Evolutionary conservation across 306 rosid genomes (phyloP).

Genomic region (Biancaea sappan): DNA sequence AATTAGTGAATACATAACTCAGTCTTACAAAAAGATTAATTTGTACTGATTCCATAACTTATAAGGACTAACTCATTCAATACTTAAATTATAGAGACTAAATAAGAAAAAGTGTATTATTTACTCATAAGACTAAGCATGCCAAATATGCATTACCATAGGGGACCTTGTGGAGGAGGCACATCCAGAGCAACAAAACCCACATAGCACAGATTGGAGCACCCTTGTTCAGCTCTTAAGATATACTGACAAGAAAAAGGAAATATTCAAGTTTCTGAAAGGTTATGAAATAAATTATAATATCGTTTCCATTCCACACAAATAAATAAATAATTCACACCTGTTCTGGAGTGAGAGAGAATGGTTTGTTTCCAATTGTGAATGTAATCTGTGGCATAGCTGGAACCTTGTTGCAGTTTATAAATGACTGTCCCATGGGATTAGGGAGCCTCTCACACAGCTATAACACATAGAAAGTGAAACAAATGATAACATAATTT

Average conservation of each 20-base stretch:
- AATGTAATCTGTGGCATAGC: slow-evolving; percentile 60
- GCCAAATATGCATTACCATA: slow-evolving; percentile 53
- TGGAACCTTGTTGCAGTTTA: slow-evolving; percentile 52
- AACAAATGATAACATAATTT: not conserved
- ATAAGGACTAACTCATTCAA: too few species aligned
- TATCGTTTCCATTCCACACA: not conserved
- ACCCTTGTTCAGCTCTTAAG: slow-evolving; percentile 53
- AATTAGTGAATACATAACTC: too few species aligned
- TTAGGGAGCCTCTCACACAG: slow-evolving; percentile 76
- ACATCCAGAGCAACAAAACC: slow-evolving; percentile 74
- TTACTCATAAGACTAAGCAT: not conserved
- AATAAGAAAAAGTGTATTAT: too few species aligned
- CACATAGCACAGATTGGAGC: slow-evolving; percentile 56
- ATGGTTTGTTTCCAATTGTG: slow-evolving; percentile 58
- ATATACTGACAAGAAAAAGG: slow-evolving; percentile 52
- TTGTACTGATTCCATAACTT: too few species aligned
- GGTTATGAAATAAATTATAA: slow-evolving; percentile 1
- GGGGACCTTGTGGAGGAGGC: slow-evolving; percentile 78
- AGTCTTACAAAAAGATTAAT: too few species aligned
- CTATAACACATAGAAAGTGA: slow-evolving; percentile 41
- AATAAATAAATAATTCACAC: slow-evolving; percentile 23
- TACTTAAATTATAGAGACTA: too few species aligned
- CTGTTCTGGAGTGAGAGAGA: slow-evolving; percentile 70
- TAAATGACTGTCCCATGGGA: slow-evolving; percentile 56
- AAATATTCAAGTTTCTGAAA: not conserved